phyloP scores from a whole-genome alignment of 352 stramenopile genomes.

The Phytophthora hybrid region DNA sequence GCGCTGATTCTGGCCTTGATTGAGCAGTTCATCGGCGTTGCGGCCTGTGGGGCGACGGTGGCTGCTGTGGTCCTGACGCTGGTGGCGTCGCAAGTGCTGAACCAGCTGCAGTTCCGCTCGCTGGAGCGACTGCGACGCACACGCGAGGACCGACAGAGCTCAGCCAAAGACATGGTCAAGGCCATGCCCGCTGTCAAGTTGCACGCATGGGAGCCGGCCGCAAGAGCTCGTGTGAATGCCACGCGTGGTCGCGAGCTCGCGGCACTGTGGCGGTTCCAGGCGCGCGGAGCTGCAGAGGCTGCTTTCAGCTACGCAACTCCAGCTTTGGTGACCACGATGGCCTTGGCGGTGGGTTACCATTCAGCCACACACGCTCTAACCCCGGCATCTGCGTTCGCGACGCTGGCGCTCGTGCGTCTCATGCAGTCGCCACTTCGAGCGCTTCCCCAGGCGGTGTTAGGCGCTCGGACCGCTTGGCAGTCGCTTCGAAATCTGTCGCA shows the following conservation, averaged over 20 bases:
- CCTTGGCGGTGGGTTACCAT: conserved; percentile 50
- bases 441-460: conserved; percentile 68
- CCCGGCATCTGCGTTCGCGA: conserved; percentile 69
- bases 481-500: conserved; percentile 84
- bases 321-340: conserved; percentile 56
- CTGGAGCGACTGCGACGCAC: conserved; percentile 58
- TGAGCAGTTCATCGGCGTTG: conserved; percentile 59
- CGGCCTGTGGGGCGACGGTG: conserved; percentile 39
- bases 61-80: conserved; percentile 52
- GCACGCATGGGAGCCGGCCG: conserved; percentile 91
- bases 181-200: conserved; percentile 96
- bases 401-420: conserved; percentile 79
- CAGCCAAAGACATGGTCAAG: conserved; percentile 69
- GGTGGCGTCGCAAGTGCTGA: conserved; percentile 52
- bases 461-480: conserved; percentile 84
- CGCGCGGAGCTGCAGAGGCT: conserved; percentile 47
- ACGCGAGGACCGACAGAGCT: conserved; percentile 70
- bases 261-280: conserved; percentile 59
- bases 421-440: conserved; percentile 77
- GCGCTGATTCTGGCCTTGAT: conserved; percentile 58
- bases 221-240: conserved; percentile 71
- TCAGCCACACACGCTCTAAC: conserved; percentile 90
- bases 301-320: conserved; percentile 53
- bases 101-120: conserved; percentile 50
- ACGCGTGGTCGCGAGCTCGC: conserved; percentile 67